Conservation (phyloP, 2,329 filamentous ascomycete genomes). For the Penicillium sp. region DNA sequence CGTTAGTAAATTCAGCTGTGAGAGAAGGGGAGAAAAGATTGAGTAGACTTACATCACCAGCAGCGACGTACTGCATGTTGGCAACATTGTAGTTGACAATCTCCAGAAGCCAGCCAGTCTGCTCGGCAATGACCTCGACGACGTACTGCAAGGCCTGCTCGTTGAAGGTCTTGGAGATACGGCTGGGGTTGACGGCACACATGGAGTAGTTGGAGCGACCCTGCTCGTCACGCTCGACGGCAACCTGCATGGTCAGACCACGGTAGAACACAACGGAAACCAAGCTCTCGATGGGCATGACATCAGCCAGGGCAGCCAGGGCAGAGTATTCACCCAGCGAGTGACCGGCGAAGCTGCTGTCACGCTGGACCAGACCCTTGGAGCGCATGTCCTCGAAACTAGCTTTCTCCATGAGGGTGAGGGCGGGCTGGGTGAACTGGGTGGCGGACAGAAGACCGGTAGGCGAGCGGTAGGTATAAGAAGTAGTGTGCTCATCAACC, state of each 20-base stretch:
- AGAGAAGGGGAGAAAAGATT: too few relatives aligned
- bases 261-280: conserved; percentile 99
- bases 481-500: conserved; percentile 87
- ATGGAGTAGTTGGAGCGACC: conserved; percentile 98
- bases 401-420: conserved; percentile 99
- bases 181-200: conserved; percentile 98
- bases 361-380: conserved; percentile 91
- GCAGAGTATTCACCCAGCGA: conserved; percentile 98
- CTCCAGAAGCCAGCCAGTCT: conserved; percentile 93
- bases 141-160: conserved; percentile 97
- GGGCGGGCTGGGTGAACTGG: conserved; percentile 95
- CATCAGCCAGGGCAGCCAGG: conserved; percentile 90
- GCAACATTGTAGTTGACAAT: conserved; percentile 94
- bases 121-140: conserved; percentile 90
- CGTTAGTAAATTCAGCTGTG: conserved; percentile 27
- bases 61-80: conserved; percentile 71
- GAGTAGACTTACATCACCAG: conserved; percentile 58
- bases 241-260: conserved; percentile 98
- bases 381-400: conserved; percentile 99
- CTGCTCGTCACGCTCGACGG: conserved; percentile 89
- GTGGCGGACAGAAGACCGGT: conserved; percentile 94
- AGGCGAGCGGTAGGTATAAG: conserved; percentile 95
- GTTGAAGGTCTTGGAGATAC: conserved; percentile 98
- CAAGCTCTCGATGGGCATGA: conserved; percentile 99
- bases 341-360: conserved; percentile 97